These are phyloP conservation scores for Plantago elongata DNA, from an alignment of 257 asterid genomes.

Conservation along the genomic window DNA sequence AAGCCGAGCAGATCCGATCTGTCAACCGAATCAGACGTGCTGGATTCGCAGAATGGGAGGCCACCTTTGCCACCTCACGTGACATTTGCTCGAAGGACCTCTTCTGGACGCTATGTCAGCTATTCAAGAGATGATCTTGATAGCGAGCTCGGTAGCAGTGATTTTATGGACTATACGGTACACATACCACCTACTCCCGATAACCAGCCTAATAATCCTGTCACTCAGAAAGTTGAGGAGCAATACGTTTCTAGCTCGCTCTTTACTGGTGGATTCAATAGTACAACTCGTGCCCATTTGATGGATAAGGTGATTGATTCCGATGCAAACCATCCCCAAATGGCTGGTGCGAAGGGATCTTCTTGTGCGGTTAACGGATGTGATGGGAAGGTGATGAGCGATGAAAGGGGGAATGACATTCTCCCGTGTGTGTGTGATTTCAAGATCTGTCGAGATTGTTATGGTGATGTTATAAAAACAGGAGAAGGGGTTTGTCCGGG, in stretches of 20 bases:
- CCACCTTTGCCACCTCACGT: conserved; percentile 53
- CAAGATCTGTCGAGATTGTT: conserved; percentile 73
- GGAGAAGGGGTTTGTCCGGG: conserved; percentile 72
- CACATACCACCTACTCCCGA: conserved; percentile 65
- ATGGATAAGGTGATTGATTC: conserved; percentile 63
- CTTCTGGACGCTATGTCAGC: conserved; percentile 57
- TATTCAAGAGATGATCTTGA: conserved; percentile 57
- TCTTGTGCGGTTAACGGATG: conserved; percentile 58
- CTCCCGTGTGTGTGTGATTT: conserved; percentile 75
- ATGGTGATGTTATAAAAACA: conserved; percentile 50
- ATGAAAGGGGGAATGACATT: conserved; percentile 57
- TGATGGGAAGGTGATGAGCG: conserved; percentile 65
- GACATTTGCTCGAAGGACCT: conserved; percentile 47
- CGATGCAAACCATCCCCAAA: conserved; percentile 56
- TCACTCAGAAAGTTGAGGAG: conserved; percentile 58
- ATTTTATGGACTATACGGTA: conserved; percentile 51
- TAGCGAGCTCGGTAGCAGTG: conserved; percentile 53
- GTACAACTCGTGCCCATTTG: conserved; percentile 50
- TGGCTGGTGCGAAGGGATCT: conserved; percentile 68
- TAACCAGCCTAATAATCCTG: conserved; percentile 49
- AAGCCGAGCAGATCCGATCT: conserved; percentile 52
- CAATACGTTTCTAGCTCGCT: conserved; percentile 60
- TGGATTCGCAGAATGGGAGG: conserved; percentile 42
- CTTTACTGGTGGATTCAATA: conserved; percentile 68
- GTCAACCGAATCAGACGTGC: conserved; percentile 46